A percentile compares a stretch with the other conserved stretches of the same genome.
phyloP scores from a whole-genome alignment of 768 basidiomycete species.

The Leccinum subtestaceum region DNA sequence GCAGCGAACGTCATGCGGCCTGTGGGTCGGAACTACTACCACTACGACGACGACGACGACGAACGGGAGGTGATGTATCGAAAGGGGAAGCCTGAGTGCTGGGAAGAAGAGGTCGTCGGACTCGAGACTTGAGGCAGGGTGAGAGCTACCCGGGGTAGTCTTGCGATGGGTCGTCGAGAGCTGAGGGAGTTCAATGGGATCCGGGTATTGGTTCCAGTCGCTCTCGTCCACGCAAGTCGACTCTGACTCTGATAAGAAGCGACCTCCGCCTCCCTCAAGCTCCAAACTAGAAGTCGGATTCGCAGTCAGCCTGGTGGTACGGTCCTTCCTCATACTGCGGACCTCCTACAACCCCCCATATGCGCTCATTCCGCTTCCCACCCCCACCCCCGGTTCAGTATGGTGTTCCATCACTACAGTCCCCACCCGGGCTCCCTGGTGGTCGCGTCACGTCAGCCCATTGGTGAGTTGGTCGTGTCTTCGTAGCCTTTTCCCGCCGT shows the following conservation, averaged over 20 bases:
- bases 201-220: constrained; percentile 8
- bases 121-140: no score
- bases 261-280: not conserved
- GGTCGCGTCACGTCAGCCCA: constrained; percentile 6
- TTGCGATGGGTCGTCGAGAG: constrained; percentile 3
- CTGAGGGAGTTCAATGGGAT: constrained; percentile 14
- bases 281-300: constrained; percentile 13
- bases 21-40: no score
- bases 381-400: constrained; percentile 11
- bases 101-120: no score
- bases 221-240: not conserved
- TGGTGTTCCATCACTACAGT: constrained; percentile 12
- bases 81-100: no score
- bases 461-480: constrained; percentile 19
- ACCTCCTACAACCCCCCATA: not conserved
- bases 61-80: no score
- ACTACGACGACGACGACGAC: not conserved
- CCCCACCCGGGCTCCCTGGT: constrained; percentile 16
- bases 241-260: constrained; percentile 2
- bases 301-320: constrained; percentile 9
- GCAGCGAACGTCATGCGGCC: not conserved
- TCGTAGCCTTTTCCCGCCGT: not conserved
- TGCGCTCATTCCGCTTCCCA: constrained; percentile 10
- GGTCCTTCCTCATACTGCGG: constrained; percentile 7
- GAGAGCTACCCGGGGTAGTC: constrained; percentile 16